Evolutionary conservation across 768 basidiomycete species (phyloP).

Genomic region (Leucocoprinus birnbaumii): DNA sequence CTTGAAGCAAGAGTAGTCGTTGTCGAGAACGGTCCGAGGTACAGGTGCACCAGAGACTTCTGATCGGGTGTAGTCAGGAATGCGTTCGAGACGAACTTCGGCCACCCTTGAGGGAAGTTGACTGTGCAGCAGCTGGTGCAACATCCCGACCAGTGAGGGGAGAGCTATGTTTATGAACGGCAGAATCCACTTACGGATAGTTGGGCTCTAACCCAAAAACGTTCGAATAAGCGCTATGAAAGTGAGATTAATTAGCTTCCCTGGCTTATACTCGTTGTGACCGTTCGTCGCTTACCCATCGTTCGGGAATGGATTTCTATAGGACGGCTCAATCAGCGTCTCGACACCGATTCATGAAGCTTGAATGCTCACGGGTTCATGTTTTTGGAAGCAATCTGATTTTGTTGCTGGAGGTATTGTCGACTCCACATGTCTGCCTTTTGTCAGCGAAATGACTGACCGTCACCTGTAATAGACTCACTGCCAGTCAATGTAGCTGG

Average conservation of each 20-base stretch:
- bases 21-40: constrained; percentile 45
- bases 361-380: constrained; percentile 42
- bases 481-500: constrained; percentile 46
- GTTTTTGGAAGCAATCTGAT: constrained; percentile 53
- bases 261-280: background rate
- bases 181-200: constrained; percentile 34
- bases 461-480: constrained; percentile 14
- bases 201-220: constrained; percentile 50
- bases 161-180: too few species aligned
- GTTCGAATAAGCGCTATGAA: constrained; percentile 40
- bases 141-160: background rate
- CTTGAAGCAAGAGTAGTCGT: constrained; percentile 36
- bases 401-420: constrained; percentile 58
- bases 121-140: constrained; percentile 44
- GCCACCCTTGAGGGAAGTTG: constrained; percentile 53
- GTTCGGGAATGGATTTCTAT: constrained; percentile 49
- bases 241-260: background rate
- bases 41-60: constrained; percentile 43
- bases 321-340: background rate
- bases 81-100: constrained; percentile 50
- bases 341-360: background rate
- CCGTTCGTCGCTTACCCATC: constrained; percentile 41
- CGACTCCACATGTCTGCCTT: constrained; percentile 52
- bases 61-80: constrained; percentile 47
- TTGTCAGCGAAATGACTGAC: too few species aligned